These are phyloP conservation scores for Mycena vitilis DNA, from an alignment of 768 basidiomycete species.

Conservation along the genomic window DNA sequence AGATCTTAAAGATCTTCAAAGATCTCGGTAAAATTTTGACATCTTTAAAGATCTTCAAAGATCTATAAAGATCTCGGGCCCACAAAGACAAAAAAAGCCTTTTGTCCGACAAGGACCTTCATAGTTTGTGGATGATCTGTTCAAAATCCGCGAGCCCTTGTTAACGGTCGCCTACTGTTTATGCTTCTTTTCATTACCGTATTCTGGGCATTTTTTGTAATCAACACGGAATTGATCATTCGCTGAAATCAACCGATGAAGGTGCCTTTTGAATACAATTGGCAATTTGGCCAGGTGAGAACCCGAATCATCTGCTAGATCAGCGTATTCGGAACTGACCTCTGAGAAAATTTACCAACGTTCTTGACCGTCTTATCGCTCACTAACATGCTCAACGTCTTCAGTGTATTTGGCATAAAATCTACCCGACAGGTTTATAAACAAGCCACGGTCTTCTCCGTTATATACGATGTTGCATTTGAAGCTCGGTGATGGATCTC, in stretches of 20 bases:
- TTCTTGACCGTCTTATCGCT: constrained; percentile 18
- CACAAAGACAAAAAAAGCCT: too few species aligned
- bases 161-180: neutral
- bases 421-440: neutral
- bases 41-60: too few species aligned
- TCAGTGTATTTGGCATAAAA: constrained; percentile 15
- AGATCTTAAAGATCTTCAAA: too few species aligned
- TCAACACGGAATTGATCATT: constrained; percentile 21
- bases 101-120: too few species aligned
- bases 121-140: too few species aligned
- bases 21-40: too few species aligned
- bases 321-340: neutral
- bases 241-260: neutral
- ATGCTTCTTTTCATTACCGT: constrained; percentile 11
- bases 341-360: constrained; percentile 12
- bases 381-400: constrained; percentile 3
- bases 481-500: too few species aligned
- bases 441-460: neutral
- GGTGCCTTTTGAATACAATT: neutral
- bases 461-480: constrained; percentile 4
- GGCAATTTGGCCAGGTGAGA: constrained; percentile 28
- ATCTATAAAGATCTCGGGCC: too few species aligned
- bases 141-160: neutral
- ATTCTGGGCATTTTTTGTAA: constrained; percentile 15
- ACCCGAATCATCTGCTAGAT: neutral